Percentiles rank a stretch among this genome's conserved stretches.
phyloP scores from a whole-genome alignment of 257 asterid species.

The Nyctanthes arbortristis region DNA sequence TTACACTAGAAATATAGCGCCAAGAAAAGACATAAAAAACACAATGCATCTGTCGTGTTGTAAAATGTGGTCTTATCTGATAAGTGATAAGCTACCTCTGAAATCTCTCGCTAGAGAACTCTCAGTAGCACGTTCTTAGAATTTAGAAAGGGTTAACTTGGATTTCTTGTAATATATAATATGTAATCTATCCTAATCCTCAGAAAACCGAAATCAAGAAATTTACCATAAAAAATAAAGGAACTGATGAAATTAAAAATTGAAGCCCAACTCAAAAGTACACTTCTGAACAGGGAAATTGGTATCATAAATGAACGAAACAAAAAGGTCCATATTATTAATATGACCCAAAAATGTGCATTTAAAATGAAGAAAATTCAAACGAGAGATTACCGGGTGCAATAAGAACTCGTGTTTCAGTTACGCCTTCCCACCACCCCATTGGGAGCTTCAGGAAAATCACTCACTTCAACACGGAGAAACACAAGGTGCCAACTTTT shows the following conservation, averaged over 20 bases:
- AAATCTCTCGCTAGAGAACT: not conserved
- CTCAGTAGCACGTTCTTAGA: not conserved
- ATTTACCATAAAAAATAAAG: not conserved
- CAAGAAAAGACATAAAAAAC: not conserved
- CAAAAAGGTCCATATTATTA: not conserved
- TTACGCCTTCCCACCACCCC: conserved; percentile 77
- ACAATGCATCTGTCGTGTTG: not conserved
- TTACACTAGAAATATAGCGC: not conserved
- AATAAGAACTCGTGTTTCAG: conserved; percentile 71
- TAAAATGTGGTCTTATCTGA: not conserved
- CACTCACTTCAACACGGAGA: conserved; percentile 20
- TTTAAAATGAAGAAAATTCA: not conserved
- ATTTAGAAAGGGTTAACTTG: not conserved
- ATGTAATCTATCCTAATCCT: not conserved
- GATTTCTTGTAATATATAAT: not conserved
- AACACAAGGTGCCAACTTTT: conserved; percentile 9
- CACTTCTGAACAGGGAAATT: not conserved
- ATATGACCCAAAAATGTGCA: no score
- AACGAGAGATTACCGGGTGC: conserved; percentile 53
- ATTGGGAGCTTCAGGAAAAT: conserved; percentile 34
- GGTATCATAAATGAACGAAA: not conserved
- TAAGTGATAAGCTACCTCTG: not conserved
- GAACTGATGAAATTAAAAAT: not conserved
- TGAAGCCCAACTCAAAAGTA: not conserved
- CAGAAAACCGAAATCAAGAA: not conserved